phyloP scores from a whole-genome alignment of 129 eudicot genomes.

The Artemisia annua region DNA sequence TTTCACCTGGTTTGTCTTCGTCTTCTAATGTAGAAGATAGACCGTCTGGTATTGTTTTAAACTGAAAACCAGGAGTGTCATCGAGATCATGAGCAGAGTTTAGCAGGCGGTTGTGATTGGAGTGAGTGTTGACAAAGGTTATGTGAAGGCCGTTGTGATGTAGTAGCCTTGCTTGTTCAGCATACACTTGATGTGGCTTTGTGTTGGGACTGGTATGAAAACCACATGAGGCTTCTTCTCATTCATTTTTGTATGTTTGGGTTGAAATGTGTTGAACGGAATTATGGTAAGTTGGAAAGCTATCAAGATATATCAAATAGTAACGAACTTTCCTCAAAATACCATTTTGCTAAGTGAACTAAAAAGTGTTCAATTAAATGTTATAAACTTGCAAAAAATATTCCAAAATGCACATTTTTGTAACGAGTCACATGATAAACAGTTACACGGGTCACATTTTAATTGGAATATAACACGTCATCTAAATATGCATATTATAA shows the following conservation, averaged over 20 bases:
- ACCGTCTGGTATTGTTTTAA: conserved; percentile 60
- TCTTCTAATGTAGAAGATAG: conserved; percentile 39
- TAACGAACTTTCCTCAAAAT: too few species aligned
- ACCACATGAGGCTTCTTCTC: conserved; percentile 26
- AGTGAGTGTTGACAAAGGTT: conserved; percentile 56
- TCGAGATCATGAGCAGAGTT: conserved; percentile 31
- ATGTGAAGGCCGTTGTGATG: conserved; percentile 50
- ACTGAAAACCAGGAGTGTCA: conserved; percentile 46
- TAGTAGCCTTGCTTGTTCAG: conserved; percentile 46
- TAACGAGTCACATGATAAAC: too few species aligned
- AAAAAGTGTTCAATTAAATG: too few species aligned
- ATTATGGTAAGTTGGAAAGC: too few species aligned
- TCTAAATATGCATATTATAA: too few species aligned
- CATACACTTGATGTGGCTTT: conserved; percentile 42
- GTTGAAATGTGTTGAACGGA: too few species aligned
- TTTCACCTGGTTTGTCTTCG: conserved; percentile 36
- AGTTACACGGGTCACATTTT: too few species aligned
- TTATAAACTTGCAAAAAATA: too few species aligned
- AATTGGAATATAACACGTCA: too few species aligned
- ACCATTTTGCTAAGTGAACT: too few species aligned
- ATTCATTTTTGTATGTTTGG: neutral
- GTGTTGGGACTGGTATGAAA: conserved; percentile 35
- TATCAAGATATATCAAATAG: too few species aligned
- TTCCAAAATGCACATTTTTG: too few species aligned
- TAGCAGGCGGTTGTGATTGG: conserved; percentile 54